Evolutionary conservation across 495 filamentous ascomycete genomes (phyloP), one percentile per base, ranked within the genome.

Genomic region (Penicillium salamii): DNA sequence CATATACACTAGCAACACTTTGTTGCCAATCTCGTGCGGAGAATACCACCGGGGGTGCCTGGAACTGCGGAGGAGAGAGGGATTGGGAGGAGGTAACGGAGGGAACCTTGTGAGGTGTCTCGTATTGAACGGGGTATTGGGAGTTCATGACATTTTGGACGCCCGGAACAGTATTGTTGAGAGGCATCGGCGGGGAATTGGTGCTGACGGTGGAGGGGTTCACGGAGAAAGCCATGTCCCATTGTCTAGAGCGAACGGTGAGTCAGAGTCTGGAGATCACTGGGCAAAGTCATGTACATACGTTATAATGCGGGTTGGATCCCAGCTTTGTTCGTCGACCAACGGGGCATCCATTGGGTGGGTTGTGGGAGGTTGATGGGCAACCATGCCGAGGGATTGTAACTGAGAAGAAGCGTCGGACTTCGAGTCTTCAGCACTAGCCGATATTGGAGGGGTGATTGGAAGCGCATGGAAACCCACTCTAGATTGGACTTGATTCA

Each of bases 11-110:
- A 12, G 95, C 91, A 55, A 98, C 91, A 36, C 84, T 90, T 58
- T 96, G 88, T 66, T 96, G 91, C 93, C 93, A 98, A 82, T 96
- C 95, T 51, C 86, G 86, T 9, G 93, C 90, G 11, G 89, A 95
- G 48, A 98, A 89, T 54, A 95, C 85, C 13, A 83, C 77, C 7
- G 76, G 79, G 13, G 80, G 71, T 11, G 76, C 66, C 26, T 74
- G 74, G 48, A 83, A 81, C 38, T 82, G 75, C 19, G 77, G 74
- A 20, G 79, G 76, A 6, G 78, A 68, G 15, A 85, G 62, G 1
- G 75, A 67, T 29, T 83, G 83, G 21, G 63, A 45, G 24, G 61
- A 57, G 3, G 67, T 46, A 63, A 73, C 48, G 62, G 62, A 49
- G 1, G 66, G 35, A 18, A 67, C 52, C 43, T 71, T 75, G 39